Conservation (phyloP, 108 stramenopile genomes). For the Fragilaria radians region DNA sequence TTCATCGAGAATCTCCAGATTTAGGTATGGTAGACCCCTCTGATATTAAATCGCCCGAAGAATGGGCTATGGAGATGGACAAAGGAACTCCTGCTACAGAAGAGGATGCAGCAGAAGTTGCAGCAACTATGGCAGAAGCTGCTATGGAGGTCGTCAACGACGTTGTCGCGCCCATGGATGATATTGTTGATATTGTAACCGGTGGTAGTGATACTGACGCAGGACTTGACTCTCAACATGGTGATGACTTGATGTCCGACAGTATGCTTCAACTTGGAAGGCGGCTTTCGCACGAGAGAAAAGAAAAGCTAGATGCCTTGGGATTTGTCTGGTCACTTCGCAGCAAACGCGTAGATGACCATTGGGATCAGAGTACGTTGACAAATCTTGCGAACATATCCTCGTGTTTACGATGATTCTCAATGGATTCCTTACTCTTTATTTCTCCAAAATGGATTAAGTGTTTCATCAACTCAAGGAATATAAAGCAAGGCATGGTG, state of each 20-base stretch:
- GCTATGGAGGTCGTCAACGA: constrained; percentile 10
- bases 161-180: constrained; percentile 1
- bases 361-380: constrained; percentile 37
- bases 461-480: constrained; percentile 22
- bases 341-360: constrained; percentile 44
- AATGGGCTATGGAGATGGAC: constrained; percentile 4
- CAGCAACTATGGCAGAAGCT: constrained; percentile 14
- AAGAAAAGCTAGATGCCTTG: constrained; percentile 35
- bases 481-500: constrained; percentile 42
- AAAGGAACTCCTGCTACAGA: constrained; percentile 1
- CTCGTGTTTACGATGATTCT: neutral
- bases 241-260: neutral
- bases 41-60: constrained; percentile 5
- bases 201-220: neutral
- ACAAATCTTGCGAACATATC: neutral
- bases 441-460: no score
- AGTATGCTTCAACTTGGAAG: neutral
- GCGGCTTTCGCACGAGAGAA: constrained; percentile 27
- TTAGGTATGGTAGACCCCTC: neutral
- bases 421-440: no score
- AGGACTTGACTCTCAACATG: neutral
- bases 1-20: neutral
- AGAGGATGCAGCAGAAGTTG: constrained; percentile 19
- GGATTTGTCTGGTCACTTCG: constrained; percentile 62
- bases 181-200: neutral